Percentiles rank a stretch among this genome's conserved stretches.
Evolutionary conservation across 2,329 filamentous ascomycete genomes (phyloP).

Genomic region (Aspergillus spinulosporus): DNA sequence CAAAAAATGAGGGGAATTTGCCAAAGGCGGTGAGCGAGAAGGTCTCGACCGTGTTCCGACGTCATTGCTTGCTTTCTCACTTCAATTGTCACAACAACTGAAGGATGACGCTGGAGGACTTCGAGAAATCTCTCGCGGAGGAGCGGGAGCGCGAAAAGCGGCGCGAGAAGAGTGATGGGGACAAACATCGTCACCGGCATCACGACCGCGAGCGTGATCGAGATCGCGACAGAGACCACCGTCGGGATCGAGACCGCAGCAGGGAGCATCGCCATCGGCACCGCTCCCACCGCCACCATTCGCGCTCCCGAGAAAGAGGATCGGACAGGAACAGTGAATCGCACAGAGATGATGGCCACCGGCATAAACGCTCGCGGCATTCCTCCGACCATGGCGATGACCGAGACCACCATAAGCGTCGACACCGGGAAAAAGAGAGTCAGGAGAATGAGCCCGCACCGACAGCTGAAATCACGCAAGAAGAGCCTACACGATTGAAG

Average conservation of each 20-base stretch:
- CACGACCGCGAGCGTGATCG: slow-evolving; percentile 31
- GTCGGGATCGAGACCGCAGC: slow-evolving; percentile 36
- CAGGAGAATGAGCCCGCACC: slow-evolving; percentile 37
- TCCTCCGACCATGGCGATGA: slow-evolving; percentile 54
- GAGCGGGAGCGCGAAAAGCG: slow-evolving; percentile 49
- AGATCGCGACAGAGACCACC: slow-evolving; percentile 32
- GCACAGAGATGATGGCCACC: slow-evolving; percentile 57
- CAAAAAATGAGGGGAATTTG: slow-evolving; percentile 18
- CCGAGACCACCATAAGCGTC: slow-evolving; percentile 52
- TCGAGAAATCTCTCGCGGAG: slow-evolving; percentile 73
- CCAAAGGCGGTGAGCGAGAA: slow-evolving; percentile 14
- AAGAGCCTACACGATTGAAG: slow-evolving; percentile 52
- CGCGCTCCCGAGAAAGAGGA: slow-evolving; percentile 37
- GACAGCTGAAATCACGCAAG: slow-evolving; percentile 37
- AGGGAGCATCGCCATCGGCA: slow-evolving; percentile 40
- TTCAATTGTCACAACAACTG: background rate
- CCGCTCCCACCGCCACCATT: slow-evolving; percentile 49
- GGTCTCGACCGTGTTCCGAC: slow-evolving; percentile 18
- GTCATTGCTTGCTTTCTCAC: slow-evolving; percentile 23
- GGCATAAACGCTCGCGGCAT: slow-evolving; percentile 65
- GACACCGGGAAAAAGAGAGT: slow-evolving; percentile 39
- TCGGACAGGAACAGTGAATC: slow-evolving; percentile 37
- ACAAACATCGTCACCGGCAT: slow-evolving; percentile 33
- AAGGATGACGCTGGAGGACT: slow-evolving; percentile 66
- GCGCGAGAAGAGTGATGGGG: slow-evolving; percentile 40